phyloP scores from a whole-genome alignment of 2,329 filamentous ascomycete species.

The Amauroascus verrucosus region DNA sequence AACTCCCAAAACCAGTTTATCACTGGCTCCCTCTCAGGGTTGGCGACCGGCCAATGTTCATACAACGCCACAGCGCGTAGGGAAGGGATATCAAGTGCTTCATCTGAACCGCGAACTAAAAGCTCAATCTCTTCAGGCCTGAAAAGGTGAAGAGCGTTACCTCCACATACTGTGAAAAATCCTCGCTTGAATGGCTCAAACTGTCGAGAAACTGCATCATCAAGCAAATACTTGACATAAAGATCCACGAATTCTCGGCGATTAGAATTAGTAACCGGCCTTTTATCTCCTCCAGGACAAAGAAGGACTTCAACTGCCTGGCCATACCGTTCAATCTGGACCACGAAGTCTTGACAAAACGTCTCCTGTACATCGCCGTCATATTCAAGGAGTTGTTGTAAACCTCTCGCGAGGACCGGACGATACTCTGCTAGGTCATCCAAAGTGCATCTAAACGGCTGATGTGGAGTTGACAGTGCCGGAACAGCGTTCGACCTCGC shows the following conservation, averaged over 20 bases:
- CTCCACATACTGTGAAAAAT: conserved; percentile 84
- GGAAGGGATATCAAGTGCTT: conserved; percentile 65
- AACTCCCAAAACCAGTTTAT: conserved; percentile 83
- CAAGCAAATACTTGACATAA: conserved; percentile 70
- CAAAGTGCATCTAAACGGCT: conserved; percentile 59
- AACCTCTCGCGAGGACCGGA: conserved; percentile 62
- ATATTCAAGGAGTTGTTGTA: conserved; percentile 67
- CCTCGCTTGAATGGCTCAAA: conserved; percentile 91
- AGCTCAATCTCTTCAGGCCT: conserved; percentile 86
- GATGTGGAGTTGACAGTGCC: conserved; percentile 47
- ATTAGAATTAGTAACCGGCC: conserved; percentile 72
- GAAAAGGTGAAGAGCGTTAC: conserved; percentile 78
- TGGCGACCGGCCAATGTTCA: conserved; percentile 59
- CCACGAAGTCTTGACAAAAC: conserved; percentile 73
- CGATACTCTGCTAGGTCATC: conserved; percentile 76
- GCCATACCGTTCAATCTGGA: conserved; percentile 68
- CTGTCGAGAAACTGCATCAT: conserved; percentile 65
- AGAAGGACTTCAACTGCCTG: conserved; percentile 57
- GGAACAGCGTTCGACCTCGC: conserved; percentile 52
- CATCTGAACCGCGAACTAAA: conserved; percentile 73
- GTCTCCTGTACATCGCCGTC: conserved; percentile 72
- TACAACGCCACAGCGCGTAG: conserved; percentile 69
- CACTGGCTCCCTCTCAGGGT: conserved; percentile 52
- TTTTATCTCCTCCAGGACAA: conserved; percentile 60
- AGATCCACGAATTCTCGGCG: conserved; percentile 76